phyloP scores from a whole-genome alignment of 2,329 filamentous ascomycete species.

The Penicillium concentricum region DNA sequence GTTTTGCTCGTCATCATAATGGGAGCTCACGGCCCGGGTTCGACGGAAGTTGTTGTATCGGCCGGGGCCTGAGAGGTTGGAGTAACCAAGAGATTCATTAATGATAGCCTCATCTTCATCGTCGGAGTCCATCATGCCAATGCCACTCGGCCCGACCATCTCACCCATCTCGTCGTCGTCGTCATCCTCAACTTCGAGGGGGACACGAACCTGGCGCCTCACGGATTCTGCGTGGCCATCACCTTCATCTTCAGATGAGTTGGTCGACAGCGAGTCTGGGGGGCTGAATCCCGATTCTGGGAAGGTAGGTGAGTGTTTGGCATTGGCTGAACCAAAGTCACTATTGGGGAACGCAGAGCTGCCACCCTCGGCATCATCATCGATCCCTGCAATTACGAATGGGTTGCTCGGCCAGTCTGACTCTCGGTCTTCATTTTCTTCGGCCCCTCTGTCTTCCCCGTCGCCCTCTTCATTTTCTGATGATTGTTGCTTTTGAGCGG shows the following conservation, averaged over 20 bases:
- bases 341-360: slow-evolving; percentile 32
- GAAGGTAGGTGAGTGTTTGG: slow-evolving; percentile 35
- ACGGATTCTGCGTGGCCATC: slow-evolving; percentile 39
- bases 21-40: slow-evolving; percentile 30
- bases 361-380: slow-evolving; percentile 33
- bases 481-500: slow-evolving; percentile 68
- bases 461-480: slow-evolving; percentile 41
- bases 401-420: slow-evolving; percentile 38
- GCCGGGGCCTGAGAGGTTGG: slow-evolving; percentile 57
- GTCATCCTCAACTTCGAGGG: slow-evolving; percentile 59
- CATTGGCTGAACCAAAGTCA: slow-evolving; percentile 30
- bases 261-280: slow-evolving; percentile 39
- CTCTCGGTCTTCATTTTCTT: slow-evolving; percentile 25
- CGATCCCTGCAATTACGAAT: slow-evolving; percentile 39
- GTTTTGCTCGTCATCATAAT: slow-evolving; percentile 43
- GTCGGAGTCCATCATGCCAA: slow-evolving; percentile 51
- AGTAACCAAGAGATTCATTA: slow-evolving; percentile 68
- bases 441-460: slow-evolving; percentile 22
- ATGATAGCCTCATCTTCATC: slow-evolving; percentile 55
- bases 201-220: slow-evolving; percentile 48
- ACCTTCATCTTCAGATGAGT: slow-evolving; percentile 44
- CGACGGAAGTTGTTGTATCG: slow-evolving; percentile 45
- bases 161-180: slow-evolving; percentile 52
- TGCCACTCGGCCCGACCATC: slow-evolving; percentile 46
- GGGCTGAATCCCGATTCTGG: slow-evolving; percentile 42